Evolutionary conservation across 805 yeast genomes (phyloP), one percentile per base, ranked within the genome.

Genomic region (Candida arabinofermentans): DNA sequence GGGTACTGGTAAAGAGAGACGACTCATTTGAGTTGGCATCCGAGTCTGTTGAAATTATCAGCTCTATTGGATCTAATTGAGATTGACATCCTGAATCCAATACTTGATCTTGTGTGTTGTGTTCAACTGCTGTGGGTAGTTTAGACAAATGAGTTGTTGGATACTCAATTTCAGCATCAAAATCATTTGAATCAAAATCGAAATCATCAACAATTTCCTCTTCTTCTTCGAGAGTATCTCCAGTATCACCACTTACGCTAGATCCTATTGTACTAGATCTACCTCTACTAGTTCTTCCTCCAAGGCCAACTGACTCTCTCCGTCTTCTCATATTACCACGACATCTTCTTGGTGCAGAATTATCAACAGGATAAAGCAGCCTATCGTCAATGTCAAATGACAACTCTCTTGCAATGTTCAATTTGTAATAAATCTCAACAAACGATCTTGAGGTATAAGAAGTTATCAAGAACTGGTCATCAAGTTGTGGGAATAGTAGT

Each of bases 341-440:
- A 19, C 55, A 40, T 34, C 59, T 39, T 34, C 66, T 50, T 2
- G 68, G 68, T 24, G 59, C 48, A 32, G 62, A 57, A 40, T 50
- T 58, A 41, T 62, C 63, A 1, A 40, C 22, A 5, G 67, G 67
- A 5, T 41, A 38, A 2, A 47, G 27, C 8, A 39, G 27, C 23
- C 68, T 46, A 22, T 41, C 24, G 17, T 63, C 64, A 7, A 64
- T 43, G 24, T 63, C 66, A 6, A 63, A 47, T 8, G 65, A 58
- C n/a, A 64, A 19, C 34, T 64, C 68, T 33, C 51, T 47, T 0
- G 61, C 59, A 30, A 63, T 53, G 40, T 59, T 59, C 14, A 63
- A 42, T 37, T 62, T 62, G 47, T 58, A 59, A 32, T 60, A 64
- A 18, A 58, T 37, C 17, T 57, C 55, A 18, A 57, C 50, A 39